A percentile compares a stretch with the other conserved stretches of the same genome.
These are phyloP conservation scores for Gossypium schwendimanii DNA, from an alignment of 441 rosid species.

Conservation along the genomic window DNA sequence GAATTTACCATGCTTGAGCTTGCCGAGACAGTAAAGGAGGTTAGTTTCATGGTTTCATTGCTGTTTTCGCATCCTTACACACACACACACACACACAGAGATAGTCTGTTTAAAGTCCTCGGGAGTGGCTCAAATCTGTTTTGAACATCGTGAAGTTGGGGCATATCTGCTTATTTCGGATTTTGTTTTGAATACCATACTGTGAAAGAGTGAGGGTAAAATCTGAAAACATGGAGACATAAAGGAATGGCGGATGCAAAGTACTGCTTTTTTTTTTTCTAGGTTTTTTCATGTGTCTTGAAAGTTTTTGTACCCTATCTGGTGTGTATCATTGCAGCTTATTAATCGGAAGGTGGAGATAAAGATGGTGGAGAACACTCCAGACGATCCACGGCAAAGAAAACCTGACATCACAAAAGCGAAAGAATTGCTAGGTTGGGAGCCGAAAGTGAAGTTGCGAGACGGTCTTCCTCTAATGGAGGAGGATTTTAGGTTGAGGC, in stretches of 20 bases:
- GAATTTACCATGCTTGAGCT: conserved; percentile 93
- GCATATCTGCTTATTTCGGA: neutral
- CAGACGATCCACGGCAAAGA: conserved; percentile 91
- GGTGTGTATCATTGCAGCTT: conserved; percentile 39
- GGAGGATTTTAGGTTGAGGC: conserved; percentile 78
- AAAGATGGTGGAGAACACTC: conserved; percentile 77
- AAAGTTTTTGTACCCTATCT: neutral
- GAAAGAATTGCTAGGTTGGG: conserved; percentile 80
- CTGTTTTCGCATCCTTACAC: neutral
- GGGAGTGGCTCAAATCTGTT: neutral
- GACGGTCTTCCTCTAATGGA: conserved; percentile 96
- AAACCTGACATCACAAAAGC: conserved; percentile 86
- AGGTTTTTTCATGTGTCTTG: neutral
- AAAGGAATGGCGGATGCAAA: neutral
- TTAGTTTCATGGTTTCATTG: conserved; percentile 20
- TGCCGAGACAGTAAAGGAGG: conserved; percentile 93
- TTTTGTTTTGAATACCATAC: neutral
- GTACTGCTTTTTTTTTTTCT: neutral
- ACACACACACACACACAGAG: too few relatives aligned
- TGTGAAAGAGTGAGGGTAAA: neutral
- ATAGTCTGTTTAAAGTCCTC: neutral
- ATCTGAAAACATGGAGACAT: neutral
- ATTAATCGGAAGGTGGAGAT: conserved; percentile 73
- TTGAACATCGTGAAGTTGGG: neutral
- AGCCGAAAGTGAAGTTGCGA: conserved; percentile 74